Conservation (phyloP, 1,284 basidiomycete genomes). For the Cutaneotrichosporon sp. region DNA sequence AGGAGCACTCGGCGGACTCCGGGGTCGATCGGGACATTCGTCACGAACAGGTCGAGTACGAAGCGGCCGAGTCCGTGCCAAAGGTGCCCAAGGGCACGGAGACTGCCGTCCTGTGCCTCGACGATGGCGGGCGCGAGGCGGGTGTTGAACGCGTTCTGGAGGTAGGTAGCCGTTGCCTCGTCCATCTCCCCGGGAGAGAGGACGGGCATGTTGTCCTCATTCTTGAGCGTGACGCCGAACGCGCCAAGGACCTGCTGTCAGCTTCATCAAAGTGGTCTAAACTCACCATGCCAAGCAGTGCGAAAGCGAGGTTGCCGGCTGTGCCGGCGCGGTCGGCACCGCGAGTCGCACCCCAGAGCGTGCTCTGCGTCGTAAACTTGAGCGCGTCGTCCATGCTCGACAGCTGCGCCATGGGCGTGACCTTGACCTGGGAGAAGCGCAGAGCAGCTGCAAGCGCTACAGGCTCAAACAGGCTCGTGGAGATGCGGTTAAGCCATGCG, state of each 20-base stretch:
- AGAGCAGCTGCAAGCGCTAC: conserved; percentile 29
- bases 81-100: conserved; percentile 39
- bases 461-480: conserved; percentile 37
- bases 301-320: conserved; percentile 22
- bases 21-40: conserved; percentile 85
- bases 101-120: conserved; percentile 6
- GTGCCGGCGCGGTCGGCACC: conserved; percentile 19
- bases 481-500: conserved; percentile 35
- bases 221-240: conserved; percentile 20
- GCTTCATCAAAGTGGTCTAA: background rate
- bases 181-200: conserved; percentile 7
- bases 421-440: conserved; percentile 24
- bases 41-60: conserved; percentile 65
- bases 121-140: conserved; percentile 23
- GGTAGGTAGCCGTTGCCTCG: conserved; percentile 17
- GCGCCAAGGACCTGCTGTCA: conserved; percentile 29
- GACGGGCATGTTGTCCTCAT: conserved; percentile 5
- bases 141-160: conserved; percentile 16
- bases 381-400: conserved; percentile 39
- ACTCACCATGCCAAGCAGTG: conserved; percentile 26
- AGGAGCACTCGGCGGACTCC: conserved; percentile 65
- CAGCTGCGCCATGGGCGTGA: conserved; percentile 35
- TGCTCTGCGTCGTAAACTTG: conserved; percentile 30
- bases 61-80: conserved; percentile 65
- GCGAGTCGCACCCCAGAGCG: conserved; percentile 28